Conservation (phyloP, 139 green algal species). For the Haematococcus sp. region DNA sequence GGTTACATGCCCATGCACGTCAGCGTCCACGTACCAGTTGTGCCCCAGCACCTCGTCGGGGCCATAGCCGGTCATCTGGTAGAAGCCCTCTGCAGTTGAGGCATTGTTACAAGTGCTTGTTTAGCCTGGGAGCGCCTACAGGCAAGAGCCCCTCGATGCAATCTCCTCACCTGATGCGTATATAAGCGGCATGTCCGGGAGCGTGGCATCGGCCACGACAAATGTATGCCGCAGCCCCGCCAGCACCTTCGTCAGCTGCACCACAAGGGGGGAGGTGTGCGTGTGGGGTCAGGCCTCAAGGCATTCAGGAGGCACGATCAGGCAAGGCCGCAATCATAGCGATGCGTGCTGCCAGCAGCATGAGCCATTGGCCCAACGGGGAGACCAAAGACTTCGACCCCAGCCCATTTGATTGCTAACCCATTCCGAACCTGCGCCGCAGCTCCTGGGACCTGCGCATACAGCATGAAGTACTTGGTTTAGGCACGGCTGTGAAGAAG, state of each 20-base stretch:
- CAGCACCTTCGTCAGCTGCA: constrained; percentile 75
- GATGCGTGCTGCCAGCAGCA: too few species aligned
- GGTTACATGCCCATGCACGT: neutral
- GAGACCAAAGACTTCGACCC: too few species aligned
- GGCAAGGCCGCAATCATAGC: too few species aligned
- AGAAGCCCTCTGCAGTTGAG: constrained; percentile 61
- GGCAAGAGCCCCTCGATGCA: neutral
- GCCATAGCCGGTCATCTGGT: constrained; percentile 94
- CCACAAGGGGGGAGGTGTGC: too few species aligned
- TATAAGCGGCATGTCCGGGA: constrained; percentile 92
- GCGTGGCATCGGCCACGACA: constrained; percentile 89
- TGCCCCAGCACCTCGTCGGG: constrained; percentile 91
- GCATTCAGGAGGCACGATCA: too few species aligned
- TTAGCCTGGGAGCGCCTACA: neutral
- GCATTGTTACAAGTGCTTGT: constrained; percentile 34
- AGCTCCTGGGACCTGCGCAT: too few species aligned
- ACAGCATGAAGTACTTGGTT: too few species aligned
- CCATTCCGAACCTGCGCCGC: neutral
- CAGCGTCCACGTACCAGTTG: constrained; percentile 81
- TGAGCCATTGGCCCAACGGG: too few species aligned
- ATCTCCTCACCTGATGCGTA: constrained; percentile 59
- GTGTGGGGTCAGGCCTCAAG: too few species aligned
- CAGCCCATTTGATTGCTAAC: too few species aligned
- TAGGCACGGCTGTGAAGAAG: too few species aligned
- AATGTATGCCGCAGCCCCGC: constrained; percentile 87